phyloP scores from a whole-genome alignment of 2,329 filamentous ascomycete species.

The Ophiostoma sp. region DNA sequence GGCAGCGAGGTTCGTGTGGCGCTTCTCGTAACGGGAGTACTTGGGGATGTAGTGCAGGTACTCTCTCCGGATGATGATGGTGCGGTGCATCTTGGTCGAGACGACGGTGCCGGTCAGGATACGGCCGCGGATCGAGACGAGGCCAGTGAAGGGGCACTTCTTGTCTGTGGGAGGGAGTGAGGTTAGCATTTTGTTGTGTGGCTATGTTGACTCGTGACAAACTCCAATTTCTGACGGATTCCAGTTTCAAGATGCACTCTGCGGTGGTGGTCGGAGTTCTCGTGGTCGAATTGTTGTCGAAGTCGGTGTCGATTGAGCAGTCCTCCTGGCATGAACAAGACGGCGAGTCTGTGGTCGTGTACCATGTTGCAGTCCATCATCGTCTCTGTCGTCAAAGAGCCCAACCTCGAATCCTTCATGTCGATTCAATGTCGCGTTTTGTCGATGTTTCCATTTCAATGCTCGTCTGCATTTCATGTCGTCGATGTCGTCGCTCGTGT shows the following conservation, averaged over 20 bases:
- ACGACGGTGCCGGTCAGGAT: conserved; percentile 99
- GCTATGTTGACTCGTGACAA: background rate
- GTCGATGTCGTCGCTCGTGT: background rate
- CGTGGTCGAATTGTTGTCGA: background rate
- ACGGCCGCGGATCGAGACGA: conserved; percentile 99
- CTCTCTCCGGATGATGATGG: conserved; percentile 98
- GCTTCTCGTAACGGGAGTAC: conserved; percentile 99
- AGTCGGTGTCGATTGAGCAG: background rate
- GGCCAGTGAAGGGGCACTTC: conserved; percentile 99
- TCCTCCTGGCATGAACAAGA: background rate
- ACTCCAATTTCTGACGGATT: too few species aligned
- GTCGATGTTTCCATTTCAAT: background rate
- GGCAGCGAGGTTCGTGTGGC: conserved; percentile 99
- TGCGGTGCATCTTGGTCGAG: conserved; percentile 99
- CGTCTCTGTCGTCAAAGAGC: background rate
- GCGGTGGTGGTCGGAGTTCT: background rate
- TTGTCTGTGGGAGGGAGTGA: conserved; percentile 67
- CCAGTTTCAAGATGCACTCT: background rate
- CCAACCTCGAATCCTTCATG: background rate
- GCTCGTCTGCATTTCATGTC: background rate
- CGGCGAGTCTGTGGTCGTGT: background rate
- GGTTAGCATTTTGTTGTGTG: background rate
- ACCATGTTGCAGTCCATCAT: too few species aligned
- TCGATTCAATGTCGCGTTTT: background rate
- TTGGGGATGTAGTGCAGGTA: conserved; percentile 99